A percentile compares a stretch with the other conserved stretches of the same genome.
Evolutionary conservation across 108 stramenopile genomes (phyloP).

Genomic region (Skeletonema grethae): DNA sequence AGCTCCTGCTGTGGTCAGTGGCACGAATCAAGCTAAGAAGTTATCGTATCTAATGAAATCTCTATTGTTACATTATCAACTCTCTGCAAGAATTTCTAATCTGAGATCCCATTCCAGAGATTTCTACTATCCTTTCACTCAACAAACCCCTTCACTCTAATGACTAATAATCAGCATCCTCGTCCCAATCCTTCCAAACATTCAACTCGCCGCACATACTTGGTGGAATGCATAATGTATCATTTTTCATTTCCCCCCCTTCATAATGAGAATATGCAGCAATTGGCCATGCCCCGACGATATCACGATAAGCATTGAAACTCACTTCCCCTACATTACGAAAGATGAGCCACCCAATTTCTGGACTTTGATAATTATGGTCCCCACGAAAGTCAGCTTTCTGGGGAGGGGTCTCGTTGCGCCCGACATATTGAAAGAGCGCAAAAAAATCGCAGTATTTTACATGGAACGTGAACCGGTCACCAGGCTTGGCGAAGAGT

Average conservation of each 20-base stretch:
- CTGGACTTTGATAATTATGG: neutral
- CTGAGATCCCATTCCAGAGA: no score
- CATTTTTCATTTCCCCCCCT: neutral
- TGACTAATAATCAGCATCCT: no score
- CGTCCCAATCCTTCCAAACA: no score
- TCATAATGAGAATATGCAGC: neutral
- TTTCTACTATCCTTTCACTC: no score
- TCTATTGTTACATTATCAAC: no score
- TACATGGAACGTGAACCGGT: neutral
- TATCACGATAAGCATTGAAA: neutral
- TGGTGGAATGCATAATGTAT: slow-evolving; percentile 6
- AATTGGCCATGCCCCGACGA: neutral
- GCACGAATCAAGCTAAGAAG: no score
- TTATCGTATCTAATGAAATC: no score
- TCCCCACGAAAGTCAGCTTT: neutral
- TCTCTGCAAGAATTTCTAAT: no score
- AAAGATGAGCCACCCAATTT: neutral
- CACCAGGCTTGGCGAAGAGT: slow-evolving; percentile 1
- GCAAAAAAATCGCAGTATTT: neutral
- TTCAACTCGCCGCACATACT: neutral
- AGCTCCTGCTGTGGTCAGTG: no score
- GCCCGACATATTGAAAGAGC: neutral
- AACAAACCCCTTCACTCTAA: no score
- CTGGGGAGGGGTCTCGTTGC: neutral
- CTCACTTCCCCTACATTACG: neutral